Base-by-base conservation (phyloP, 495 filamentous ascomycete species). In the Xylaria telfairii region DNA sequence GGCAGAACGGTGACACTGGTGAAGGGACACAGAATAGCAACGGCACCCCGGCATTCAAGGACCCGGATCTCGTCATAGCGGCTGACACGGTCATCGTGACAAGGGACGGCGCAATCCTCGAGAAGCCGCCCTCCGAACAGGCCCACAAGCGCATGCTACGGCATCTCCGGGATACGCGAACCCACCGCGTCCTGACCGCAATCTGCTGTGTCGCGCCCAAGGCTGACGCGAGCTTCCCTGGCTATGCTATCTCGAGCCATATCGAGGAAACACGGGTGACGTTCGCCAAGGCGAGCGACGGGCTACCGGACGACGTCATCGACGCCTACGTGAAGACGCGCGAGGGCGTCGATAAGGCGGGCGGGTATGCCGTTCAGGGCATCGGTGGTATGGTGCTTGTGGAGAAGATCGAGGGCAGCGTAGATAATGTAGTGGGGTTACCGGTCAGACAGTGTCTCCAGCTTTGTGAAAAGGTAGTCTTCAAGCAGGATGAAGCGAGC, bases 401-500 rank as follows among this genome's bases (percentile, higher is more conserved):
- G 21, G 94, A 97, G 81, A 90, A 85, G 80, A 91, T 99, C 67
- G 91, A 97, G 72, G 96, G 96, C 8, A 89, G 88, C 56, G 94
- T 90, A 76, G 95, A 99, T 86, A 98, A 98, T 83, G 96, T 98
- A 8, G 89, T 99, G 63, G 96, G 96, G n/a, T 79, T 99, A 83
- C 96, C 96, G 39, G 82, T 99, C 66, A 88, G 93, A 77, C 87
- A 89, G 74, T 93, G 90, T 30, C 77, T 98, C 80, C 89, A 89
- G 81, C 76, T 97, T 68, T 95, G 96, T 73, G 93, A 99, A 85
- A 93, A 89, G 85, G 91, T 93, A 30, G 78, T 96, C 70, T 84
- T 88, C 65, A 79, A 78, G 70, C 85, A 88, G 76, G 80, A 78
- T 12, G 80, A 78, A 57, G 73, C 56, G n/a, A 80, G 79, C 9